These are phyloP conservation scores for Vitis labrusca DNA, from an alignment of 164 flowering plant species.

Conservation along the genomic window DNA sequence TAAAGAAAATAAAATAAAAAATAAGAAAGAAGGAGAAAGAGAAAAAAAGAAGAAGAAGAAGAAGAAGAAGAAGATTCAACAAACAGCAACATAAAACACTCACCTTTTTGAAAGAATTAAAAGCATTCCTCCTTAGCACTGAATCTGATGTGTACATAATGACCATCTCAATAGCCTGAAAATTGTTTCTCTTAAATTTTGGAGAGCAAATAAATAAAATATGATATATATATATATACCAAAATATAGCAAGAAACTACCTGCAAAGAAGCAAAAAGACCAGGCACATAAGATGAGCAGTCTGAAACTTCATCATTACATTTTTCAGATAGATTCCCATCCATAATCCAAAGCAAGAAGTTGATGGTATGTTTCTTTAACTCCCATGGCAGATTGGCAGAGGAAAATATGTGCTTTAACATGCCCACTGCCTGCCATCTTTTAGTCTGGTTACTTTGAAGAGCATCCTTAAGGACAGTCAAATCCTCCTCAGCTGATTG, in stretches of 20 bases:
- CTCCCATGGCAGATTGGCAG: constrained; percentile 54
- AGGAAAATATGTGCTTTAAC: constrained; percentile 56
- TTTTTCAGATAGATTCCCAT: constrained; percentile 24
- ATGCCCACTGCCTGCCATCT: constrained; percentile 82
- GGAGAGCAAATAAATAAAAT: constrained; percentile 5
- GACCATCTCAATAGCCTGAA: constrained; percentile 66
- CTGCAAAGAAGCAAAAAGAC: constrained; percentile 67
- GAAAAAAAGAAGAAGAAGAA: too few relatives aligned
- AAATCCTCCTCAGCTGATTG: constrained; percentile 56
- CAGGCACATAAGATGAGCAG: constrained; percentile 42
- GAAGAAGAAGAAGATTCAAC: neutral
- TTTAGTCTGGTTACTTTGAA: constrained; percentile 43
- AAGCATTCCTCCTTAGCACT: constrained; percentile 56
- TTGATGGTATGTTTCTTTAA: constrained; percentile 59
- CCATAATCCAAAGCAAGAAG: constrained; percentile 56
- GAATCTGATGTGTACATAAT: constrained; percentile 67
- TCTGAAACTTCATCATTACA: constrained; percentile 33
- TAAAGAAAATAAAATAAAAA: too few relatives aligned
- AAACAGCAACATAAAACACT: constrained; percentile 5
- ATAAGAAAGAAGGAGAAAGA: neutral
- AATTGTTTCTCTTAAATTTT: constrained; percentile 4
- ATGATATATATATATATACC: neutral
- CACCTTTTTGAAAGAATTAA: constrained; percentile 68
- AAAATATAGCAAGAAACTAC: constrained; percentile 30
- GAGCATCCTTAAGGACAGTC: constrained; percentile 40